phyloP scores from a whole-genome alignment of 75 land plant genomes.

The Adiantum capillusveneris region DNA sequence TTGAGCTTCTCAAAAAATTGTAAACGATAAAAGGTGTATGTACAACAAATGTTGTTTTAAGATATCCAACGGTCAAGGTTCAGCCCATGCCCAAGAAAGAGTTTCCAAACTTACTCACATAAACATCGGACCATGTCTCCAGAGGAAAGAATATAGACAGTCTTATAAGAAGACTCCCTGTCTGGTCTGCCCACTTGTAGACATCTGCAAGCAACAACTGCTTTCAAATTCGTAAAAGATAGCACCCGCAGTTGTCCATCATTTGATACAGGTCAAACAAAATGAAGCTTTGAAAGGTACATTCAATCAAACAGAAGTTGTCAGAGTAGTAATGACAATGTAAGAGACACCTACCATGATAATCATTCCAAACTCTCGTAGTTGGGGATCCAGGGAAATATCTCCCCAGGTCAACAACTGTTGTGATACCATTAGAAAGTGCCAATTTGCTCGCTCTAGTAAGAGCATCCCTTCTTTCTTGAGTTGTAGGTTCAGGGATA shows the following conservation, averaged over 20 bases:
- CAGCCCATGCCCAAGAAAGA: no score
- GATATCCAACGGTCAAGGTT: no score
- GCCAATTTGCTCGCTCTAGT: conserved; percentile 66
- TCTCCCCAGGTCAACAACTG: conserved; percentile 86
- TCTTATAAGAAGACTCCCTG: conserved; percentile 56
- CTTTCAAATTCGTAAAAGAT: no score
- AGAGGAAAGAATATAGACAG: conserved; percentile 77
- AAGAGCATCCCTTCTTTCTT: conserved; percentile 73
- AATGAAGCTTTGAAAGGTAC: no score
- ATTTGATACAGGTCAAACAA: not conserved
- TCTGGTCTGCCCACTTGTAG: conserved; percentile 70
- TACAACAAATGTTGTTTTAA: no score
- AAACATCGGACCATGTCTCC: conserved; percentile 72
- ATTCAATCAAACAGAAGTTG: no score
- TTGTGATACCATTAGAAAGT: conserved; percentile 66
- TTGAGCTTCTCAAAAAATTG: no score
- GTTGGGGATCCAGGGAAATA: conserved; percentile 58
- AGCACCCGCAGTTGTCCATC: not conserved
- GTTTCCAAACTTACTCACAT: conserved; percentile 47
- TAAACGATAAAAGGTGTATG: no score
- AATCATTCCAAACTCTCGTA: conserved; percentile 65
- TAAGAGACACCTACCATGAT: conserved; percentile 39
- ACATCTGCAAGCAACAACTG: conserved; percentile 50
- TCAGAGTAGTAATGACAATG: no score
- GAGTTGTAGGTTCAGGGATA: conserved; percentile 59